Base-by-base conservation (phyloP, 805 yeast genomes). In the Teunomyces lycoperdinae region DNA sequence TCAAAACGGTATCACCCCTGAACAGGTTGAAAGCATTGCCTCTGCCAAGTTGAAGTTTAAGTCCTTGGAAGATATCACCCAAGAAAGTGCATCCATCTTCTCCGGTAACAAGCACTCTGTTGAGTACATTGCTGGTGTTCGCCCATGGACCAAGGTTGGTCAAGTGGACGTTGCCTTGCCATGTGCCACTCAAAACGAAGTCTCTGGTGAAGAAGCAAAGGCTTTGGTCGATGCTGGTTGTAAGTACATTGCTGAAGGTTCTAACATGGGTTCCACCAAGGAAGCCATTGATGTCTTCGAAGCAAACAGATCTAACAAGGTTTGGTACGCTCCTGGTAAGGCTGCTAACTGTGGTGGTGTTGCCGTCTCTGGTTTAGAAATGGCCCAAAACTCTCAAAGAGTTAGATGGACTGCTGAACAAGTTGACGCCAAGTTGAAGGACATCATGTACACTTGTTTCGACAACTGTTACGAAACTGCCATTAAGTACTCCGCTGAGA, bases 321-420 rank as follows among this genome's bases (percentile, higher is more conserved):
- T 90, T 74, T 92, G 99, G 99, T 92, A 91, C 77, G 98, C 96
- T 64, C 97, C 97, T 69, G 98, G 97, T 76, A 92, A 92, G 83
- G 97, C 97, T 61, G 92, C 97, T 65, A 92, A 92, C 84, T 87
- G 95, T 78, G 99, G 98, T 78, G 99, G 99, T 84, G 99, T 92
- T 62, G 96, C 97, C 50, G 97, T 91, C 50, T 89, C 97, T 50
- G 98, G 97, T 67, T 81, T 92, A 58, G 99, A 92, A 81, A 94
- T 92, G 99, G 97, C 98, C 57, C 99, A 92, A 80, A 94, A 92
- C 88, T 89, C 97, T 50, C 95, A 87, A 70, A 87, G 97, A 80
- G 82, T 84, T 58, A 73, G 76, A 58, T 94, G 98, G 97, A 81
- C 96, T 55, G 62, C 84, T 51, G 97, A 90, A 79, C 89, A 89